phyloP scores from a whole-genome alignment of 2,329 filamentous ascomycete genomes.

The Calonectria multiphialidica region DNA sequence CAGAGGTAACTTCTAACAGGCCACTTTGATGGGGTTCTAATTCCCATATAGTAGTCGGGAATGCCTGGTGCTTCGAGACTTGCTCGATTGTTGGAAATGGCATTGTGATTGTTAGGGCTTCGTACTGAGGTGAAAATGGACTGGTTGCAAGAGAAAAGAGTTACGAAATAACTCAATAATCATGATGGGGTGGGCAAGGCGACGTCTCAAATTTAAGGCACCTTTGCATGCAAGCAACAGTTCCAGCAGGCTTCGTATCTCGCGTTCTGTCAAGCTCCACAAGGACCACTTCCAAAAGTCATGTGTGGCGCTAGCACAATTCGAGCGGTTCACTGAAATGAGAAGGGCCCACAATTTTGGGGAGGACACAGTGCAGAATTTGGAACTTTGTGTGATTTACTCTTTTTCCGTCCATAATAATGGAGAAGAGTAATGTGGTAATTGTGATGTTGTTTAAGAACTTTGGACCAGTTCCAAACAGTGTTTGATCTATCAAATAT shows the following conservation, averaged over 20 bases:
- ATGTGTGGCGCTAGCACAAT: not conserved
- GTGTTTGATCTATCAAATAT: no score
- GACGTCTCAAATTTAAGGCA: not conserved
- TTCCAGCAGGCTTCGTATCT: not conserved
- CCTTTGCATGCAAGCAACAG: not conserved
- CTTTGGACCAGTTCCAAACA: no score
- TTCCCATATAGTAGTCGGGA: not conserved
- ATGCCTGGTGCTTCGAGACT: not conserved
- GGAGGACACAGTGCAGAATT: no score
- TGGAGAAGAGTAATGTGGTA: no score
- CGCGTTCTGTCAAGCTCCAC: not conserved
- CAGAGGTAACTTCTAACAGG: not conserved
- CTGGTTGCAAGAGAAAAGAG: no score
- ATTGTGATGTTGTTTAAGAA: no score
- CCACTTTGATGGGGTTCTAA: not conserved
- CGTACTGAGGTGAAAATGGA: not conserved
- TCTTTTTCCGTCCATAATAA: no score
- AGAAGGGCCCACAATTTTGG: not conserved
- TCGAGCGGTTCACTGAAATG: not conserved
- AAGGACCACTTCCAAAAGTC: not conserved
- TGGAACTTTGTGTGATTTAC: no score
- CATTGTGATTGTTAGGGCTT: not conserved
- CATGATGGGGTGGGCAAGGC: not conserved
- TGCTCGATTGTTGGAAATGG: not conserved
- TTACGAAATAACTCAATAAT: not conserved